Evolutionary conservation across 2,329 filamentous ascomycete species (phyloP).

Genomic region (Neofusicoccum parvum): DNA sequence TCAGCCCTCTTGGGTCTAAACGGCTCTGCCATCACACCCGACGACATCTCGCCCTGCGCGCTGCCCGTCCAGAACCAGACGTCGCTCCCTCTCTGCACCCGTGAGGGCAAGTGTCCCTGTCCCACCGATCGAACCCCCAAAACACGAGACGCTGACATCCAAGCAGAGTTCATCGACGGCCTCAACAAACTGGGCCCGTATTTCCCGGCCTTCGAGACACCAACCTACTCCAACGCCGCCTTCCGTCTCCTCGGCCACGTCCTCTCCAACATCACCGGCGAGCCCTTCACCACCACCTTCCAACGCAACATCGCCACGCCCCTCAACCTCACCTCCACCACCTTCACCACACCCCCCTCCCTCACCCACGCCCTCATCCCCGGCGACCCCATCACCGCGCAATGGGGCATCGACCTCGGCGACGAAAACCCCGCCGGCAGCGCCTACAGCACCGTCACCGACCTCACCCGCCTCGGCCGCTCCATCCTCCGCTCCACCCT

Average conservation of each 20-base stretch:
- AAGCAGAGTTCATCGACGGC: constrained; percentile 39
- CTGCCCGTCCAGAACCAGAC: too few relatives aligned
- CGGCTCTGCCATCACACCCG: too few relatives aligned
- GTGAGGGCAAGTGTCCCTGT: too few relatives aligned
- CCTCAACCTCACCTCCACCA: constrained; percentile 44
- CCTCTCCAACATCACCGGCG: constrained; percentile 43
- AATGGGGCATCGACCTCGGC: not conserved
- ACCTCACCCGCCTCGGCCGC: constrained; percentile 28
- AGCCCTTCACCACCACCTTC: constrained; percentile 39
- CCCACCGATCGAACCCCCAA: not conserved
- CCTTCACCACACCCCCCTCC: constrained; percentile 31
- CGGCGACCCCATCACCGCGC: not conserved
- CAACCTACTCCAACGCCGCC: constrained; percentile 40
- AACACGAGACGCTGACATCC: too few relatives aligned
- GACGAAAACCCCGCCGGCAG: constrained; percentile 27
- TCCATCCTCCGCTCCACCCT: constrained; percentile 28
- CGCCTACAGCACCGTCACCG: constrained; percentile 28
- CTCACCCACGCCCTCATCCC: constrained; percentile 41
- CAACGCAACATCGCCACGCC: constrained; percentile 41
- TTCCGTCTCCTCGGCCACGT: constrained; percentile 42
- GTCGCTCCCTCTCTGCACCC: too few relatives aligned
- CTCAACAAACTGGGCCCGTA: constrained; percentile 36
- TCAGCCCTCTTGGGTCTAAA: too few relatives aligned
- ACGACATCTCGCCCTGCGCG: too few relatives aligned
- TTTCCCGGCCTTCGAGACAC: constrained; percentile 34